Conservation (phyloP, 1,139 yeast species). For the Zhuliangozyma parablackwelliae region DNA sequence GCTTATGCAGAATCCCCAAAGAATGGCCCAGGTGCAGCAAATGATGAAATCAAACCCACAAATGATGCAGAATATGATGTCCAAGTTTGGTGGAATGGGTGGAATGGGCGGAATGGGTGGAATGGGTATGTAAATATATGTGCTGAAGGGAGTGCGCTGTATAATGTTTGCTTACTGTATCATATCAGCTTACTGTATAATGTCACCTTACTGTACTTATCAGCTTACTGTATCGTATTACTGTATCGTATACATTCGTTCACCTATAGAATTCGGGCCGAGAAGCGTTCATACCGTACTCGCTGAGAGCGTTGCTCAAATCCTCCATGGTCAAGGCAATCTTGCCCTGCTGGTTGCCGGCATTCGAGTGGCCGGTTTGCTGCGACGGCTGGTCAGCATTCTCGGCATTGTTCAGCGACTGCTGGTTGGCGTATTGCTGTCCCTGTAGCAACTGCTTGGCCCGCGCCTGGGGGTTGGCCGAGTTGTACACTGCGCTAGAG, state of each 20-base stretch:
- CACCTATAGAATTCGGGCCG: slow-evolving; percentile 82
- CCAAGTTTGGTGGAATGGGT: slow-evolving; percentile 72
- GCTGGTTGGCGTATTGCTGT: slow-evolving; percentile 52
- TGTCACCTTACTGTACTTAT: background rate
- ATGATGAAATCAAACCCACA: slow-evolving; percentile 69
- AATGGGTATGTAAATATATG: slow-evolving; percentile 1
- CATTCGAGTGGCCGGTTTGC: slow-evolving; percentile 32
- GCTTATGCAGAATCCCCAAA: slow-evolving; percentile 22
- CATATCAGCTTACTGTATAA: no score
- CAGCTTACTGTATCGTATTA: background rate
- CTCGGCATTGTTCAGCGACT: slow-evolving; percentile 36
- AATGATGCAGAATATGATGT: slow-evolving; percentile 67
- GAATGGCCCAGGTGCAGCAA: slow-evolving; percentile 47
- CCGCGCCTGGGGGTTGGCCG: slow-evolving; percentile 81
- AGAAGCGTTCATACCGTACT: slow-evolving; percentile 85
- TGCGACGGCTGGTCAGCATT: slow-evolving; percentile 30
- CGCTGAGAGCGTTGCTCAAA: slow-evolving; percentile 79
- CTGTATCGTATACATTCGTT: no score
- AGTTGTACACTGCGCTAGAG: slow-evolving; percentile 74
- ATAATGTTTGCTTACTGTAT: no score
- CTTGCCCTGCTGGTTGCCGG: slow-evolving; percentile 67
- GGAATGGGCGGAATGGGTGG: slow-evolving; percentile 23
- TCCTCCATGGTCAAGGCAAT: slow-evolving; percentile 86
- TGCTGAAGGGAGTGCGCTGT: no score
- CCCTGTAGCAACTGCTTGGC: slow-evolving; percentile 76